A percentile compares a stretch with the other conserved stretches of the same genome.
phyloP scores from a whole-genome alignment of 2,329 filamentous ascomycete species.

The Penicillium sp. region DNA sequence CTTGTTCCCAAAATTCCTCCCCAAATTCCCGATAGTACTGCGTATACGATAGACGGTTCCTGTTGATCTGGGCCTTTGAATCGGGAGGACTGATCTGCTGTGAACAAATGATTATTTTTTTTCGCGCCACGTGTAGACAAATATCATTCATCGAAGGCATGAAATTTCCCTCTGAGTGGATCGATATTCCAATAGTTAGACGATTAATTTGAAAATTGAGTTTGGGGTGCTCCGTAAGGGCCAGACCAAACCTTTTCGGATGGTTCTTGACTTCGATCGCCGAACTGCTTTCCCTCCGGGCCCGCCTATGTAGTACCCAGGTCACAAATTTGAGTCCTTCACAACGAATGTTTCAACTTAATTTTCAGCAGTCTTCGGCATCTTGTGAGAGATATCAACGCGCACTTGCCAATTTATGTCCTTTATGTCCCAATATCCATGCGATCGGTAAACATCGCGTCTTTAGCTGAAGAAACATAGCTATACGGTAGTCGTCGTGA shows the following conservation, averaged over 20 bases:
- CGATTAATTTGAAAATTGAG: slow-evolving; percentile 2
- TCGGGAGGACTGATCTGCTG: neutral
- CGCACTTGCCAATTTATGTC: neutral
- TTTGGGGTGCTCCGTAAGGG: neutral
- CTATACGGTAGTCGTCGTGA: neutral
- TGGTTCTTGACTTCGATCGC: neutral
- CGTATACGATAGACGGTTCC: neutral
- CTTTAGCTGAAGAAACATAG: neutral
- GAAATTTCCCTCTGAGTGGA: neutral
- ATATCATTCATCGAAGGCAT: neutral
- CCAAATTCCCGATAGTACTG: neutral
- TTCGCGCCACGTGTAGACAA: neutral
- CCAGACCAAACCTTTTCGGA: neutral
- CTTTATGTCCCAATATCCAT: neutral
- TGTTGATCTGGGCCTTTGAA: neutral
- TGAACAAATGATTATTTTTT: neutral
- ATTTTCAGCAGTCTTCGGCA: neutral
- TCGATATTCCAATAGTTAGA: neutral
- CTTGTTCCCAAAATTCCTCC: neutral
- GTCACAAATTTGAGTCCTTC: neutral
- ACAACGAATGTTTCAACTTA: neutral
- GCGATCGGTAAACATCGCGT: neutral
- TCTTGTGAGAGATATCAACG: neutral
- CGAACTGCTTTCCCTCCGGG: neutral
- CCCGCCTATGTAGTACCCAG: neutral